A percentile compares a stretch with the other conserved stretches of the same genome.
Conservation (phyloP, 352 stramenopile species). For the Phytophthora macrochlamydospora region DNA sequence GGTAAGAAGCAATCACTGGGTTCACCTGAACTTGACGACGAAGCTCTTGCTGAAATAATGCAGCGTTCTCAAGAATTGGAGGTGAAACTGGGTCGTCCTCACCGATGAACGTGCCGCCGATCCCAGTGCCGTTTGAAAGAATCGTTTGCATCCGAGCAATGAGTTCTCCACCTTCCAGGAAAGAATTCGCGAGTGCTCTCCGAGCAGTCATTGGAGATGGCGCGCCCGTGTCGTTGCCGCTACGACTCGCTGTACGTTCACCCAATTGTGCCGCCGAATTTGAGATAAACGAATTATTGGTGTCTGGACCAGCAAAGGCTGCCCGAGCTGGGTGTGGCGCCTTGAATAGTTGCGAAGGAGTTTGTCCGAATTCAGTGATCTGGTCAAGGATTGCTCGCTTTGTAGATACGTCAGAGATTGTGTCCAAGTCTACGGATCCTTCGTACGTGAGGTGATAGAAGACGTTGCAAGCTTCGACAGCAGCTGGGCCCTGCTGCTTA, state of each 20-base stretch:
- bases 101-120: conserved; percentile 28
- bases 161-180: conserved; percentile 71
- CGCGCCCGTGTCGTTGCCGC: conserved; percentile 1
- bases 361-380: conserved; percentile 99
- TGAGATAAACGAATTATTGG: conserved; percentile 23
- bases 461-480: conserved; percentile 95
- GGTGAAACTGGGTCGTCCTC: conserved; percentile 24
- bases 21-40: conserved; percentile 53
- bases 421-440: conserved; percentile 96
- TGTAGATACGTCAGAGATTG: conserved; percentile 60
- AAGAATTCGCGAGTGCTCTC: conserved; percentile 54
- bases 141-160: conserved; percentile 78
- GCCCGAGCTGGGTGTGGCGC: conserved; percentile 68
- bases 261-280: conserved; percentile 12
- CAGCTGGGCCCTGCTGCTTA: conserved; percentile 94
- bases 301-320: conserved; percentile 1
- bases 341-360: conserved; percentile 94
- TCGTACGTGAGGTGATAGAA: conserved; percentile 99
- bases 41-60: conserved; percentile 55
- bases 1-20: conserved; percentile 47
- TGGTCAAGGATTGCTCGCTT: conserved; percentile 92
- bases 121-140: conserved; percentile 38
- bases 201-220: conserved; percentile 35
- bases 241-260: conserved; percentile 2
- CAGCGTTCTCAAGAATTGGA: conserved; percentile 54